phyloP scores from a whole-genome alignment of 345 rosid species.

The Arabis hirsuta region DNA sequence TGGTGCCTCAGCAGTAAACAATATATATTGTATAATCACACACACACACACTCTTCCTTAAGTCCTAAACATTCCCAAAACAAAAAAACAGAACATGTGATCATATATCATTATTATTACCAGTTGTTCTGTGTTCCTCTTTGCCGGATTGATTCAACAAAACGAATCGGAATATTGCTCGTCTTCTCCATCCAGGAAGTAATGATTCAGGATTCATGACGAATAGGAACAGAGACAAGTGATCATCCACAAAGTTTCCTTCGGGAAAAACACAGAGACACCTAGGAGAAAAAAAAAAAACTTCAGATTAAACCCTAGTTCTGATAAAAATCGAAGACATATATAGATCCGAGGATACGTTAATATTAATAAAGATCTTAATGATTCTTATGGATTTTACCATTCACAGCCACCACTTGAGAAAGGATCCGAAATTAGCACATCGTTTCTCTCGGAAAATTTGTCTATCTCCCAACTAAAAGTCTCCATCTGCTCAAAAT shows the following conservation, averaged over 20 bases:
- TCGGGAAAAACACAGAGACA: neutral
- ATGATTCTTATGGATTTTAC: constrained; percentile 6
- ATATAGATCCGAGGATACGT: too few species aligned
- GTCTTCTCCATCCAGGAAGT: constrained; percentile 23
- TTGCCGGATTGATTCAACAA: constrained; percentile 21
- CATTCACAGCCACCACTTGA: constrained; percentile 33
- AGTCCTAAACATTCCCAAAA: neutral
- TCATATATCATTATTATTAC: constrained; percentile 4
- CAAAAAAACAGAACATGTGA: neutral
- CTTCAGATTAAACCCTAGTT: too few species aligned
- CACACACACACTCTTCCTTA: neutral
- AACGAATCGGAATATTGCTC: neutral
- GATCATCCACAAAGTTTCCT: constrained; percentile 3
- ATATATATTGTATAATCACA: constrained; percentile 1
- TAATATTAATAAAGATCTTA: neutral
- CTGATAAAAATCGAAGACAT: too few species aligned
- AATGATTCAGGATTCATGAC: constrained; percentile 12
- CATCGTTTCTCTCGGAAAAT: constrained; percentile 6
- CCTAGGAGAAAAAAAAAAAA: constrained; percentile 8
- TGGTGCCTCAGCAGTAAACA: constrained; percentile 13
- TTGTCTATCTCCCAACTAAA: constrained; percentile 24
- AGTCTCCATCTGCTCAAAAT: constrained; percentile 12
- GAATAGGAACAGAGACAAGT: constrained; percentile 14
- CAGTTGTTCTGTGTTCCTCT: neutral
- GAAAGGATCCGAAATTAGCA: constrained; percentile 13